phyloP scores from a whole-genome alignment of 2,329 filamentous ascomycete species.

The Blastomyces emzantsi region DNA sequence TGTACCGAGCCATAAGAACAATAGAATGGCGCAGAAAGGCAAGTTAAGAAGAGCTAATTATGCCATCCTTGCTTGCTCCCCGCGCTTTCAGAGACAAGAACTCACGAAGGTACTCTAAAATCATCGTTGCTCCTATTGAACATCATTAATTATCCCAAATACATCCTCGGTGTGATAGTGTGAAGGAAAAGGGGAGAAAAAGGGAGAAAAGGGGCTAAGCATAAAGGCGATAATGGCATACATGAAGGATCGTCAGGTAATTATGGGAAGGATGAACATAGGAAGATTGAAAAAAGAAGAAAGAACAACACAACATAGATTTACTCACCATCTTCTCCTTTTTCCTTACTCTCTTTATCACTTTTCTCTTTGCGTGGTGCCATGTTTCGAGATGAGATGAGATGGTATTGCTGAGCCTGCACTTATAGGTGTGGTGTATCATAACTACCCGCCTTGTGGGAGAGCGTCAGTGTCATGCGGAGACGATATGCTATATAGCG shows the following conservation, averaged over 20 bases:
- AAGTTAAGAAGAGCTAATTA: not conserved
- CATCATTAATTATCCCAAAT: not conserved
- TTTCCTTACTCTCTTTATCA: constrained; percentile 22
- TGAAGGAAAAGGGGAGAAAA: not conserved
- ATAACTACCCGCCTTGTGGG: not conserved
- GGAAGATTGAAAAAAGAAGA: not conserved
- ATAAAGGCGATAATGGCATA: not conserved
- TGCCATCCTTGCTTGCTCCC: not conserved
- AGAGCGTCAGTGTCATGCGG: not conserved
- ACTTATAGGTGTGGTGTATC: not conserved
- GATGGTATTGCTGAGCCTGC: not conserved
- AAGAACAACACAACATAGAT: not conserved
- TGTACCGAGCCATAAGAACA: not conserved
- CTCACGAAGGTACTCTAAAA: constrained; percentile 45
- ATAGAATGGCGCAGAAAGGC: not conserved
- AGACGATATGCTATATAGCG: not conserved
- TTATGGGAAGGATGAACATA: too few species aligned
- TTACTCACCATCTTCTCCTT: constrained; percentile 25
- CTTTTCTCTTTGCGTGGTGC: constrained; percentile 32
- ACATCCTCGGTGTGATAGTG: not conserved
- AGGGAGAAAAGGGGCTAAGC: not conserved
- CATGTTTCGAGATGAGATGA: constrained; percentile 22
- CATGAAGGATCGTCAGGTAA: too few species aligned
- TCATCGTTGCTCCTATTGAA: constrained; percentile 32
- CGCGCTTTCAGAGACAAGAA: constrained; percentile 10